A percentile compares a stretch with the other conserved stretches of the same genome.
phyloP scores from a whole-genome alignment of 345 rosid species.

The Eutrema yunnanense region DNA sequence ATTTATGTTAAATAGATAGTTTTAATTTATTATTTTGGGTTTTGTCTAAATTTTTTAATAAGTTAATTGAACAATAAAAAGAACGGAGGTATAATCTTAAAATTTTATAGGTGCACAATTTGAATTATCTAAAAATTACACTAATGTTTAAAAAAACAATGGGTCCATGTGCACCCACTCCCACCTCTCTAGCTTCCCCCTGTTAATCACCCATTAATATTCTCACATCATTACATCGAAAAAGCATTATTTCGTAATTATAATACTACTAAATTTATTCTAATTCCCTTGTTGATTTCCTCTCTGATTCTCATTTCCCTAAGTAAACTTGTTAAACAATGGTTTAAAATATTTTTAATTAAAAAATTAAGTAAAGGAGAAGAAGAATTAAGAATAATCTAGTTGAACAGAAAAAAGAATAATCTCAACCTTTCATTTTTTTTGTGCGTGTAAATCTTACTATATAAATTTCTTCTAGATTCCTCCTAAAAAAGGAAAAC shows the following conservation, averaged over 20 bases:
- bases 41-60: no score
- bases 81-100: no score
- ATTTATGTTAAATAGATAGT: no score
- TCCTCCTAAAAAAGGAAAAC: no score
- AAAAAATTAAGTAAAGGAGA: background rate
- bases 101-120: no score
- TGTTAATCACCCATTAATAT: slow-evolving; percentile 27
- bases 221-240: slow-evolving; percentile 13
- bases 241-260: background rate
- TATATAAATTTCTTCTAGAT: background rate
- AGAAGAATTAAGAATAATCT: background rate
- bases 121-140: no score
- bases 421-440: background rate
- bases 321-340: background rate
- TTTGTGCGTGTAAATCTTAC: background rate
- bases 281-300: background rate
- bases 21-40: no score
- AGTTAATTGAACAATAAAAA: no score
- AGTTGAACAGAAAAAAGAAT: background rate
- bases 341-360: background rate
- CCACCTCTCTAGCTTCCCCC: no score
- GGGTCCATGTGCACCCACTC: no score
- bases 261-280: background rate
- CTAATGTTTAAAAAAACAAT: no score
- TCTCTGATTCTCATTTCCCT: background rate